Evolutionary conservation across 495 filamentous ascomycete genomes (phyloP), one percentile per base, ranked within the genome.

Genomic region (Hyaloscypha variabilis): DNA sequence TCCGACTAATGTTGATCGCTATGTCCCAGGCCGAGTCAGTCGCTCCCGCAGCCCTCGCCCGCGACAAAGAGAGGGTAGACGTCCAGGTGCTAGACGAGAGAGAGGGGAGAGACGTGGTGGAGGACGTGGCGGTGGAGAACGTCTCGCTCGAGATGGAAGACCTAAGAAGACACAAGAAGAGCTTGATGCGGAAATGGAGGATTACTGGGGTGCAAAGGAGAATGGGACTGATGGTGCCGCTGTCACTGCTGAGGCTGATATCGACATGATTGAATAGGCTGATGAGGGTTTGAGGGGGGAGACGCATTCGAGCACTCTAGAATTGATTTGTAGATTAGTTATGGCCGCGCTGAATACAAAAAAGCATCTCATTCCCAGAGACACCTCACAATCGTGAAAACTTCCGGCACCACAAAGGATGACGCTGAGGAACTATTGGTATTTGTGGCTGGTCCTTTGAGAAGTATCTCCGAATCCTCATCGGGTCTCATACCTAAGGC

Each of bases 161-260:
- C 89, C 89, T 2, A 90, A 86, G 74, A 92, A 92, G 82, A 92
- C 90, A 14, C 85, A 88, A 61, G 87, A 91, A 66, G 87, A 93
- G 71, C 78, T 93, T 46, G 90, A 93, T 73, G 83, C 85, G 46
- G 90, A 93, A 76, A 92, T 93, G 90, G 90, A 88, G 49, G 89
- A 91, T 74, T 93, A 93, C 75, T 98, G 91, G 81, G 70, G 67
- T 29, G 63, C 58, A 6, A 69, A 67, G 51, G 66, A 64, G 14
- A 68, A 69, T 39, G 66, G 49, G 23, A 63, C 54, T 4, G 68
- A 67, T n/a, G 62, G 61, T 21, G 59, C 68, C 60, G 54, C 69
- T 70, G 52, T 69, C 64, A 13, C 26, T 61, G 42, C 19, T 17
- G 52, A 51, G 13, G 63, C 60, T 29, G 78, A 80, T 68, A 62